These are phyloP conservation scores for Tricholoma matsutake DNA, from an alignment of 768 basidiomycete genomes.

Conservation along the genomic window DNA sequence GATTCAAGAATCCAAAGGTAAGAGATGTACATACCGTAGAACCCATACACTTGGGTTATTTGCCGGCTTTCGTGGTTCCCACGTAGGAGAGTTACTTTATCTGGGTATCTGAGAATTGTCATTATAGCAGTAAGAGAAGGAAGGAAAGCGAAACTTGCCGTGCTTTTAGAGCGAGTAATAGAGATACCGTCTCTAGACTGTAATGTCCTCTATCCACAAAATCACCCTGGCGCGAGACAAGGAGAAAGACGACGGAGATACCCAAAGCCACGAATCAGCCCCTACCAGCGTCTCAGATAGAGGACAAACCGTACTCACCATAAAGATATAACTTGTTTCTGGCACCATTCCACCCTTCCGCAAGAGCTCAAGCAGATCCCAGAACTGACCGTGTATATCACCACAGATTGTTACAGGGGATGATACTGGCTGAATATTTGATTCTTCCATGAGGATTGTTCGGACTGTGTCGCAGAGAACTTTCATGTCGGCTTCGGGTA, in stretches of 20 bases:
- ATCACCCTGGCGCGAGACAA: constrained; percentile 65
- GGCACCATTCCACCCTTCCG: constrained; percentile 84
- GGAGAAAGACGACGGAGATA: constrained; percentile 1
- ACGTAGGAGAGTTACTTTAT: constrained; percentile 85
- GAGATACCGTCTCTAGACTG: constrained; percentile 90
- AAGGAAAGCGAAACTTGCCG: constrained; percentile 42
- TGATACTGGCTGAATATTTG: constrained; percentile 95
- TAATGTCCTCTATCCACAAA: constrained; percentile 98
- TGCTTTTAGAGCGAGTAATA: constrained; percentile 87
- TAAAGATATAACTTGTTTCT: constrained; percentile 91
- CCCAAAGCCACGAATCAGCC: constrained; percentile 7
- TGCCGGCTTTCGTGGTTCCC: constrained; percentile 98
- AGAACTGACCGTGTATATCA: constrained; percentile 98
- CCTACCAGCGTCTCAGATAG: constrained; percentile 28
- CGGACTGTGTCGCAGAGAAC: constrained; percentile 88
- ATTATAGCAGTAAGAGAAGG: background rate
- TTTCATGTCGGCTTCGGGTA: constrained; percentile 92
- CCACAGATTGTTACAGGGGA: constrained; percentile 94
- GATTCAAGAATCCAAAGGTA: too few relatives aligned
- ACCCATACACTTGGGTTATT: constrained; percentile 99
- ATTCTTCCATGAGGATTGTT: constrained; percentile 90
- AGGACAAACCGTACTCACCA: constrained; percentile 67
- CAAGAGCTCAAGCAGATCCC: constrained; percentile 90
- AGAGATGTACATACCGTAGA: constrained; percentile 66
- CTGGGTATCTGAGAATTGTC: constrained; percentile 67